Evolutionary conservation across 2,329 filamentous ascomycete species (phyloP).

Genomic region (Dactylonectria macrodidyma): DNA sequence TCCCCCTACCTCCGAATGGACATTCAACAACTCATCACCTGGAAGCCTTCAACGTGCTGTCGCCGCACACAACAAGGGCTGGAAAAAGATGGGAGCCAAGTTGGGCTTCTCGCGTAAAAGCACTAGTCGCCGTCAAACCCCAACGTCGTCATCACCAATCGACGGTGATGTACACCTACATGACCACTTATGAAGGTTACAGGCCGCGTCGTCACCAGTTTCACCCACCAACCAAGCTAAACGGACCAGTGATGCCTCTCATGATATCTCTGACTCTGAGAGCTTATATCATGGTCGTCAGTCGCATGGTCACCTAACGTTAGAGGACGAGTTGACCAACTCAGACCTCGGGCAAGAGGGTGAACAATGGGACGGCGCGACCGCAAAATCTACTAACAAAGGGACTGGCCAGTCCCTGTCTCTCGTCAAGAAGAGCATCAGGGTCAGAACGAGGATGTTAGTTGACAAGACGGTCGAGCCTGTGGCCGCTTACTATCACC

Average conservation of each 20-base stretch:
- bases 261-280: constrained; percentile 54
- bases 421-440: constrained; percentile 44
- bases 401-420: constrained; percentile 34
- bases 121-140: constrained; percentile 59
- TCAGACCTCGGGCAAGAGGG: constrained; percentile 44
- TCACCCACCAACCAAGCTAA: constrained; percentile 46
- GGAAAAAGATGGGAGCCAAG: constrained; percentile 76
- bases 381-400: constrained; percentile 60
- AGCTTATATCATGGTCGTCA: constrained; percentile 64
- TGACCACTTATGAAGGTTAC: constrained; percentile 69
- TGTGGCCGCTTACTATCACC: constrained; percentile 13
- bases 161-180: constrained; percentile 55
- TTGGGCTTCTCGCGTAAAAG: constrained; percentile 71
- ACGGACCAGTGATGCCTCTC: constrained; percentile 37
- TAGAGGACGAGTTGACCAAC: constrained; percentile 39
- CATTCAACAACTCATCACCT: constrained; percentile 63
- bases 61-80: constrained; percentile 69
- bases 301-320: constrained; percentile 47
- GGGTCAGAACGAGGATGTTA: constrained; percentile 41
- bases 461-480: constrained; percentile 31
- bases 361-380: constrained; percentile 60
- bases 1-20: constrained; percentile 74
- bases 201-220: constrained; percentile 68
- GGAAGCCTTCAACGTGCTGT: constrained; percentile 69
- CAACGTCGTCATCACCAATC: constrained; percentile 57